Evolutionary conservation across 2,329 filamentous ascomycete species (phyloP), one percentile per base, ranked within the genome.

Genomic region (Nakataea oryzae): DNA sequence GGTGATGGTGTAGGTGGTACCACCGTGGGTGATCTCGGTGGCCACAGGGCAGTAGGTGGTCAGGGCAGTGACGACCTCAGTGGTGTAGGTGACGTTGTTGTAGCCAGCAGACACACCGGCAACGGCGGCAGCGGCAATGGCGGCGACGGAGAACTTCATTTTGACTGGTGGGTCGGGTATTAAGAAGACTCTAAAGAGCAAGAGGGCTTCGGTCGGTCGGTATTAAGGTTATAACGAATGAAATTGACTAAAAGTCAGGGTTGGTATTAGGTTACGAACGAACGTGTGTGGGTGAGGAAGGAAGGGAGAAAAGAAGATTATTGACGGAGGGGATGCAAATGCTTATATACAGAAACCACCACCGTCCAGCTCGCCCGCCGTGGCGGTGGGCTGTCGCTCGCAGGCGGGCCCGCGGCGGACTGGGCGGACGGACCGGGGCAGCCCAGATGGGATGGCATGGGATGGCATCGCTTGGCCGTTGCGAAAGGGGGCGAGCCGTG

Each of bases 1-100:
- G 67, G 86, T 86, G 76, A 91, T 78, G 69, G 83, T 87, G 81
- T 88, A 89, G 76, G 87, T 89, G 74, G 82, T 79, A 76, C 75
- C 78, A 72, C 81, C 82, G 77, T 88, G 80, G 71, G 82, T 83
- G 75, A 90, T 76, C 69, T 79, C 74, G 69, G 88, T 90, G 67
- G 88, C 74, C 67, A 71, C 79, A 27, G 88, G 87, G 85, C 89
- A 91, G 84, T 81, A 90, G 72, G 88, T 91, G 76, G 82, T 86
- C 79, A 84, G 84, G 63, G 78, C 75, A 64, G 84, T 86, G 66
- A 91, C 82, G 67, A 85, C 78, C 80, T 88, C 84, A 68, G 86
- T 90, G 76, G 80, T 81, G 75, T 83, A 83, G 72, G 77, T 79
- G 68, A 78, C 77, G 74, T 81, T 71, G 66, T 65, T 65, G 63